Evolutionary conservation across 2,329 filamentous ascomycete species (phyloP), one percentile per base, ranked within the genome.

Genomic region (Escovopsis weberi): DNA sequence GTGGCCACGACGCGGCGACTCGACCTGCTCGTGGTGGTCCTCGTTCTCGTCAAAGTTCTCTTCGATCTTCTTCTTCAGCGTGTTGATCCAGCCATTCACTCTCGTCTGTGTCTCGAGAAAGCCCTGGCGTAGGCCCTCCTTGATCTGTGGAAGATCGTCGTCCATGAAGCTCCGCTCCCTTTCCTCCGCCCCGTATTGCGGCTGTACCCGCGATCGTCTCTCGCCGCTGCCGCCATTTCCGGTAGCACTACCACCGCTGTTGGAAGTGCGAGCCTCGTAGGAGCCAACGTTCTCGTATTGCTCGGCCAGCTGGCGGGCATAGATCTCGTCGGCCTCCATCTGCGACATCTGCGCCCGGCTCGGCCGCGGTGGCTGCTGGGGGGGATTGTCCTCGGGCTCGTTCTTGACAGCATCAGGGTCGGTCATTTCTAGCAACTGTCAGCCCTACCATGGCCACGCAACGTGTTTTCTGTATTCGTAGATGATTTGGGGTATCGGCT

Each of bases 51-150:
- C 75, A 45, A 87, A 84, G 49, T 91, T 85, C 39, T 91, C 89
- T 55, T 96, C 88, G 32, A 98, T 75, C 61, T 81, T 85, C 74
- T 96, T 96, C 67, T 85, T 91, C 58, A 98, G 69, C 48, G 79
- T 87, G 40, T 76, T 83, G 53, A 98, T 86, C 88, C 89, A 96
- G 40, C 77, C 75, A 65, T 94, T 96, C 53, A 98, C 84, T 57
- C 85, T 93, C 43, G 76, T 80, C 65, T 96, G 91, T 2, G 91
- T 96, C 57, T 98, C 88, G 43, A 87, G 56, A 64, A 98, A 98
- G 4, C 91, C 91, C 65, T 96, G 93, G 58, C 82, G 82, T 52
- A 98, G 75, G 55, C 93, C 95, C 58, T 94, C 86, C 51, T 80
- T 81, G 57, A 98, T 95, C 40, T 89, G 79, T 1, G 91, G 89